These are phyloP conservation scores for Phaeoacremonium minimum DNA, from an alignment of 2,329 filamentous ascomycete species.

Conservation along the genomic window DNA sequence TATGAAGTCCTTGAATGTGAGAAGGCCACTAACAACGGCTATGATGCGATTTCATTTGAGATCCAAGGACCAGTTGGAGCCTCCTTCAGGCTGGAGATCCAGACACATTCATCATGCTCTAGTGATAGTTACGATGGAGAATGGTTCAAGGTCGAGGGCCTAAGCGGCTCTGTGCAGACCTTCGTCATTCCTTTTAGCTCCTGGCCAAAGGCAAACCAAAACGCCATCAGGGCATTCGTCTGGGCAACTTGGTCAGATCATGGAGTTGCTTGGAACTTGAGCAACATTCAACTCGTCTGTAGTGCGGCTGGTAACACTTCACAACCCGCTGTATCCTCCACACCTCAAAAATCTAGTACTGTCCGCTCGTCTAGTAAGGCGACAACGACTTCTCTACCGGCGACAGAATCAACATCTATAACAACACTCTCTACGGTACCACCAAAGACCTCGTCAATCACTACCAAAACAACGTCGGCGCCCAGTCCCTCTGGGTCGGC, in stretches of 20 bases:
- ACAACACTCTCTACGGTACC: too few relatives aligned
- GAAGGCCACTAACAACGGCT: slow-evolving; percentile 36
- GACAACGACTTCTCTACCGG: too few relatives aligned
- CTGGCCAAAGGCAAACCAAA: slow-evolving; percentile 44
- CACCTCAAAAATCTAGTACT: slow-evolving; percentile 7
- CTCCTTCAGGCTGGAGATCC: slow-evolving; percentile 38
- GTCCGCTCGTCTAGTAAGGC: too few relatives aligned
- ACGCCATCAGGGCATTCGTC: slow-evolving; percentile 28
- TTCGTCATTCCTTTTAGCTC: slow-evolving; percentile 43
- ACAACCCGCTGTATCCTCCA: not conserved
- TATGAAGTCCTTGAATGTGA: slow-evolving; percentile 49
- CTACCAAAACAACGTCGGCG: slow-evolving; percentile 6
- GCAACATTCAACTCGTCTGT: slow-evolving; percentile 34
- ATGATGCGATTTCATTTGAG: slow-evolving; percentile 41
- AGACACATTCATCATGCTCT: slow-evolving; percentile 36
- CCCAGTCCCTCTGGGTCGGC: slow-evolving; percentile 8
- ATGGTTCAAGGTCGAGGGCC: slow-evolving; percentile 28
- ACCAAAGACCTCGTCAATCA: too few relatives aligned
- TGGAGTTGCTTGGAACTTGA: slow-evolving; percentile 14
- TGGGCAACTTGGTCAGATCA: slow-evolving; percentile 14
- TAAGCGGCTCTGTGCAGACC: slow-evolving; percentile 45
- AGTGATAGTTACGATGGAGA: too few relatives aligned
- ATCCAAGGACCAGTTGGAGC: slow-evolving; percentile 37
- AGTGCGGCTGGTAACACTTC: slow-evolving; percentile 3
- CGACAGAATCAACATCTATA: too few relatives aligned